Evolutionary conservation across 257 asterid species (phyloP).

Genomic region (Mentha longifolia): DNA sequence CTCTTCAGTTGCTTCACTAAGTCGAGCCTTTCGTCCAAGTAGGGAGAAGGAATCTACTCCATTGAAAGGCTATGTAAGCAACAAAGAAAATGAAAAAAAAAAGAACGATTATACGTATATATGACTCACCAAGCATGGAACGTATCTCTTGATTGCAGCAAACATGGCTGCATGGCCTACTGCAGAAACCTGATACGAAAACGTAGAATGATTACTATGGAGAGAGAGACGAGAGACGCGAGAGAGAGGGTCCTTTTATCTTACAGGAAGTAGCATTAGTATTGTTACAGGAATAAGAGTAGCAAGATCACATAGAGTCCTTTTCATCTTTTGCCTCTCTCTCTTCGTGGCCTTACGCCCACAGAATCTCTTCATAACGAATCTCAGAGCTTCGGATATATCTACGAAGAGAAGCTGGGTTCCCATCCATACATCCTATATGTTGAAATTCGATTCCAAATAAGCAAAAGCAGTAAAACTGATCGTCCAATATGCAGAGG

Average conservation of each 20-base stretch:
- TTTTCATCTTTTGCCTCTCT: conserved; percentile 63
- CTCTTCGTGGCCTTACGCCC: conserved; percentile 61
- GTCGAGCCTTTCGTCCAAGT: conserved; percentile 62
- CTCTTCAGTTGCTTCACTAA: conserved; percentile 74
- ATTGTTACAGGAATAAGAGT: conserved; percentile 74
- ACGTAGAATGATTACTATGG: background rate
- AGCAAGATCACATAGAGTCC: conserved; percentile 59
- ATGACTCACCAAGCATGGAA: conserved; percentile 62
- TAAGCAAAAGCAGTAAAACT: conserved; percentile 6
- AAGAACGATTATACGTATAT: background rate
- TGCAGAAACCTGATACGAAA: conserved; percentile 61
- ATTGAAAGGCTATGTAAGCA: conserved; percentile 23
- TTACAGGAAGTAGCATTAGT: conserved; percentile 84
- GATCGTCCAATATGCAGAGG: background rate
- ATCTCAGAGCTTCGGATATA: conserved; percentile 44
- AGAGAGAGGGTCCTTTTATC: conserved; percentile 14
- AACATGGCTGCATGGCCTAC: conserved; percentile 91
- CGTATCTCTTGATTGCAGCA: conserved; percentile 78
- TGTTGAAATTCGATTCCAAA: conserved; percentile 20
- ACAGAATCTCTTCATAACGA: conserved; percentile 47
- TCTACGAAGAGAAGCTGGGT: conserved; percentile 69
- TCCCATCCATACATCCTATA: conserved; percentile 82
- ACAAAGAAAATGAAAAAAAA: background rate
- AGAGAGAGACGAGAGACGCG: background rate
- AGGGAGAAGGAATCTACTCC: conserved; percentile 82